Evolutionary conservation across 345 rosid genomes (phyloP).

Genomic region (Arabis alpina): DNA sequence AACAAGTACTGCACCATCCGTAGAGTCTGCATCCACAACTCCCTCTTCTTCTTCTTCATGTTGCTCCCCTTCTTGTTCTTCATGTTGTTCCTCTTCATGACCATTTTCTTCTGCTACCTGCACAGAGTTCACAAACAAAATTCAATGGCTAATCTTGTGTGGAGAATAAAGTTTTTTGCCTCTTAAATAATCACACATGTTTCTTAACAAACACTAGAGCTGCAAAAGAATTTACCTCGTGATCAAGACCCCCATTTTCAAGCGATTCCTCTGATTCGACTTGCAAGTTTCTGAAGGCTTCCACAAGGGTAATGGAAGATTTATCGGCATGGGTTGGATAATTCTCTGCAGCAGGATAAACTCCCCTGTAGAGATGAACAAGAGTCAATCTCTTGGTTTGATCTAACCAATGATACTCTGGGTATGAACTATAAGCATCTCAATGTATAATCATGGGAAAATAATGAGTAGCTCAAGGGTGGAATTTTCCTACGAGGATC

Average conservation of each 20-base stretch:
- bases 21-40: conserved; percentile 79
- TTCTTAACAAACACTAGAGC: background rate
- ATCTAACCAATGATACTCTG: conserved; percentile 16
- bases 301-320: conserved; percentile 72
- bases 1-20: conserved; percentile 88
- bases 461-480: background rate
- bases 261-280: conserved; percentile 75
- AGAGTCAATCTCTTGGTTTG: conserved; percentile 7
- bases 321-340: conserved; percentile 70
- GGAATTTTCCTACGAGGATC: background rate
- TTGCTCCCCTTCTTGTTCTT: conserved; percentile 54
- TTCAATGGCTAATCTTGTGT: conserved; percentile 18
- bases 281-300: conserved; percentile 87
- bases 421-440: conserved; percentile 1
- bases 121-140: background rate
- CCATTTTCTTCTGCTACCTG: conserved; percentile 67
- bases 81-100: conserved; percentile 44
- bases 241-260: conserved; percentile 82
- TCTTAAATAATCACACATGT: background rate
- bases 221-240: conserved; percentile 55
- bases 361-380: conserved; percentile 58
- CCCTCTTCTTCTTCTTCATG: conserved; percentile 87
- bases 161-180: background rate
- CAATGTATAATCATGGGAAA: background rate
- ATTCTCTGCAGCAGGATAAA: conserved; percentile 64